Evolutionary conservation across 2,329 filamentous ascomycete species (phyloP).

Genomic region (Fusarium tuaranense): DNA sequence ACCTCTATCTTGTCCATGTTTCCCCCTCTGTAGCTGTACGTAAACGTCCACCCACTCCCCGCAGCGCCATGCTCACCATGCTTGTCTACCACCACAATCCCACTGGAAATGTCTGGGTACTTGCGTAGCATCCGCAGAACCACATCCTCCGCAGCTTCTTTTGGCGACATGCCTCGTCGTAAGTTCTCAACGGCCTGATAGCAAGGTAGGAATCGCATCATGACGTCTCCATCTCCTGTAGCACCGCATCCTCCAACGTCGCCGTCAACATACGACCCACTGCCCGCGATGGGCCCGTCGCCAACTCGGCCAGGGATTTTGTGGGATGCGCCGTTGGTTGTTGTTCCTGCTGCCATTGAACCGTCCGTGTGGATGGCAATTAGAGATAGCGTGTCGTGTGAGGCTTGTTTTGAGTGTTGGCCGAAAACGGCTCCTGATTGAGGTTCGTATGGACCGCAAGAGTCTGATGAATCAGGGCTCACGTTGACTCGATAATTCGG

Average conservation of each 20-base stretch:
- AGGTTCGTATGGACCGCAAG: slow-evolving; percentile 62
- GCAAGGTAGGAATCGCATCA: slow-evolving; percentile 69
- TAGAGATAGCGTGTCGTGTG: slow-evolving; percentile 67
- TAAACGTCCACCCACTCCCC: slow-evolving; percentile 66
- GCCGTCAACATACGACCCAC: slow-evolving; percentile 66
- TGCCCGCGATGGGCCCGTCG: slow-evolving; percentile 66
- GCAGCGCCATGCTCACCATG: slow-evolving; percentile 63
- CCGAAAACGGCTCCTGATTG: too few relatives aligned
- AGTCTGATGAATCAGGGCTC: slow-evolving; percentile 53
- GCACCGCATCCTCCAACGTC: slow-evolving; percentile 67
- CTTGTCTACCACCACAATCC: slow-evolving; percentile 63
- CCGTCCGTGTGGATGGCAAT: slow-evolving; percentile 58
- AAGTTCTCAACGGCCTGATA: slow-evolving; percentile 68
- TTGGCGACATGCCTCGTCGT: slow-evolving; percentile 60
- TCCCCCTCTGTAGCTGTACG: slow-evolving; percentile 62
- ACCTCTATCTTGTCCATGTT: slow-evolving; percentile 60
- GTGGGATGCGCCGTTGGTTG: slow-evolving; percentile 66
- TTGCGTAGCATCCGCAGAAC: slow-evolving; percentile 61
- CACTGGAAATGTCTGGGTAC: slow-evolving; percentile 60
- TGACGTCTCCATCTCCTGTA: slow-evolving; percentile 68
- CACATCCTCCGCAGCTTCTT: slow-evolving; percentile 62
- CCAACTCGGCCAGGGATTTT: slow-evolving; percentile 68
- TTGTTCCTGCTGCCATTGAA: slow-evolving; percentile 65
- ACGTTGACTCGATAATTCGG: slow-evolving; percentile 64
- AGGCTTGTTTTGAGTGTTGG: slow-evolving; percentile 43